Evolutionary conservation across 2,329 filamentous ascomycete genomes (phyloP).

Genomic region (Botrytis squamosa): DNA sequence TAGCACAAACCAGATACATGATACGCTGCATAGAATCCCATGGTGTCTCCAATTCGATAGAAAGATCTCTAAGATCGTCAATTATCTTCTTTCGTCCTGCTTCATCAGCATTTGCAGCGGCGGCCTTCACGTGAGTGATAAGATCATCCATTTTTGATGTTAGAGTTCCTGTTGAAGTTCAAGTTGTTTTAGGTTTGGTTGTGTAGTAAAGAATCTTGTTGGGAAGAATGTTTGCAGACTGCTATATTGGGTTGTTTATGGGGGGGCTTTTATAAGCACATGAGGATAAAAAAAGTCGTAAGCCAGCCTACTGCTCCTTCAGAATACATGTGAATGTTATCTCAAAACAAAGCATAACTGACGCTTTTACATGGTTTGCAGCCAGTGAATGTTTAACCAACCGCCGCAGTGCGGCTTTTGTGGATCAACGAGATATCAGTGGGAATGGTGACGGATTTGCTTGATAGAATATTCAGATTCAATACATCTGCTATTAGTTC

Average conservation of each 20-base stretch:
- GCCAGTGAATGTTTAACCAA: not conserved
- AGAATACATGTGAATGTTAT: not conserved
- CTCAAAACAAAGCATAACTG: not conserved
- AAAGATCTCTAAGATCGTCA: slow-evolving; percentile 17
- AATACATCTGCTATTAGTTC: not conserved
- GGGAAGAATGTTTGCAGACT: not conserved
- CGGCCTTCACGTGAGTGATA: not conserved
- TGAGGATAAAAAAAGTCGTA: not conserved
- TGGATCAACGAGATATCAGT: not conserved
- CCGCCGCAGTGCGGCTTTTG: not conserved
- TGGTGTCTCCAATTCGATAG: slow-evolving; percentile 19
- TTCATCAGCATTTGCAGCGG: slow-evolving; percentile 7
- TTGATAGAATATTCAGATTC: too few relatives aligned
- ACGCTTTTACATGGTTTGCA: not conserved
- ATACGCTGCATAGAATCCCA: slow-evolving; percentile 21
- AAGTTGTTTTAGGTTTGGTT: not conserved
- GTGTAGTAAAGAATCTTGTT: not conserved
- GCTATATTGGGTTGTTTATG: not conserved
- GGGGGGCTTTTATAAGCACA: not conserved
- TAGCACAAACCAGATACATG: slow-evolving; percentile 11
- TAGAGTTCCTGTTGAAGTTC: not conserved
- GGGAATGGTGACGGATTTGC: not conserved
- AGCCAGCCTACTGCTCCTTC: not conserved
- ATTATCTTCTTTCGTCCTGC: slow-evolving; percentile 15
- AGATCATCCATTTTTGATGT: slow-evolving; percentile 8